Evolutionary conservation across 2,329 filamentous ascomycete genomes (phyloP).

Genomic region (Cordyceps farinosa): DNA sequence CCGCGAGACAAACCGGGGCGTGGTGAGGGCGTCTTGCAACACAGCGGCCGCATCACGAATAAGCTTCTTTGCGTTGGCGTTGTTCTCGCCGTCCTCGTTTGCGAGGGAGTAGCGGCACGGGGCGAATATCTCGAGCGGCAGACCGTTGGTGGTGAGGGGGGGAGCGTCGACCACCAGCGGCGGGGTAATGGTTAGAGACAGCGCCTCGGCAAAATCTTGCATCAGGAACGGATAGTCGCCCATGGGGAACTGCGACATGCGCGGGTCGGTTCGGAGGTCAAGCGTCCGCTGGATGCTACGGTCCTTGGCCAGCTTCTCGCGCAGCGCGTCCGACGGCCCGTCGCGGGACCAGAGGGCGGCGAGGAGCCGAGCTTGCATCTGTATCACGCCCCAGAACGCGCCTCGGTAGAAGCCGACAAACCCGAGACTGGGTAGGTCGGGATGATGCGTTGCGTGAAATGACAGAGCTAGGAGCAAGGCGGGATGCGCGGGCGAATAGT

Average conservation of each 20-base stretch:
- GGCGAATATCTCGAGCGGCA: conserved; percentile 51
- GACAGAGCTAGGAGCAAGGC: conserved; percentile 64
- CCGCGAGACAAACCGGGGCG: conserved; percentile 53
- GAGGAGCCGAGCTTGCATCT: conserved; percentile 75
- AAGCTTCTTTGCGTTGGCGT: conserved; percentile 39
- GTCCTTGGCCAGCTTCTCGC: conserved; percentile 41
- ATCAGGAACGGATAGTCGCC: conserved; percentile 75
- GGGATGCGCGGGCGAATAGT: conserved; percentile 51
- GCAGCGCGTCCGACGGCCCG: conserved; percentile 27
- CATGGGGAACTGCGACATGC: conserved; percentile 72
- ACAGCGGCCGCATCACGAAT: conserved; percentile 44
- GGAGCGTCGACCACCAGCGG: conserved; percentile 29
- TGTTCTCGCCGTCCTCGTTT: conserved; percentile 35
- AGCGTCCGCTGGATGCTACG: conserved; percentile 45
- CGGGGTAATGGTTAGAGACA: conserved; percentile 47
- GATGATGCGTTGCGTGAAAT: conserved; percentile 62
- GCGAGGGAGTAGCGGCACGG: conserved; percentile 51
- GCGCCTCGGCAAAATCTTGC: conserved; percentile 61
- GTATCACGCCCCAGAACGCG: conserved; percentile 83
- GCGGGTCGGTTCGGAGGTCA: conserved; percentile 48
- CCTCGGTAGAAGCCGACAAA: conserved; percentile 83
- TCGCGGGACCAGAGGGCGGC: conserved; percentile 54
- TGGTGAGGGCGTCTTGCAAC: conserved; percentile 39
- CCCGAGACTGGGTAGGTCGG: conserved; percentile 59
- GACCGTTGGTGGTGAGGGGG: conserved; percentile 37